Evolutionary conservation across 768 basidiomycete genomes (phyloP), one percentile per base, ranked within the genome.

Genomic region (Agaricus sinodeliciosus): DNA sequence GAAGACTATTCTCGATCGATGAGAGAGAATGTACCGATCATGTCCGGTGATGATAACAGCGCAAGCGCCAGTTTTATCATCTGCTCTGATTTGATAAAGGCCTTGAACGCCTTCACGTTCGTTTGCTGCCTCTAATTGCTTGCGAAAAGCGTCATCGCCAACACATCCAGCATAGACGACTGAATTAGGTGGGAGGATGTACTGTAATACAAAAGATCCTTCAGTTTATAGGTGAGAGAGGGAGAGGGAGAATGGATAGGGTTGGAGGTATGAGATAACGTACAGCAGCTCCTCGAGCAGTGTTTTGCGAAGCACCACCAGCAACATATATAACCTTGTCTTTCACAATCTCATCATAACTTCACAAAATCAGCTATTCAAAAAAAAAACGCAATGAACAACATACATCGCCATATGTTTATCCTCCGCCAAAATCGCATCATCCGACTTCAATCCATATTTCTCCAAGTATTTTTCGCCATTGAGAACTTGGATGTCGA

Each of bases 81-180:
- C 87, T 57, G 86, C 74, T 67, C 86, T 85, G 62, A 98, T 91
- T 61, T 84, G 86, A 70, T 98, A 99, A 3, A 87, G 87, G 58
- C 94, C 79, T 54, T 82, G 73, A 55, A 99, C 79, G 11, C 92
- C 93, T 71, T 97, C 96, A 49, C 87, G 85, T 69, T 85, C 79
- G 80, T 99, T 98, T 51, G 94, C 95, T 9, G 73, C 79, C 58
- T 85, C 84, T 60, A 98, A 80, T 63, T 96, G 92, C 58, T 89
- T 78, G 6, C 93, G 90, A 39, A 97, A 81, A n/a, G 82, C 80
- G 61, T 99, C 96, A 54, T 94, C 78, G 39, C 96, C 96, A 56
- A 99, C 96, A 58, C 86, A 89, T 18, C 96, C 96, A 27, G 91
- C 80, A 76, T 90, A 99, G 25, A 93, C 95, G 45, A 96, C 94